Evolutionary conservation across 2,329 filamentous ascomycete species (phyloP).

Genomic region (Sporothrix mexicana): DNA sequence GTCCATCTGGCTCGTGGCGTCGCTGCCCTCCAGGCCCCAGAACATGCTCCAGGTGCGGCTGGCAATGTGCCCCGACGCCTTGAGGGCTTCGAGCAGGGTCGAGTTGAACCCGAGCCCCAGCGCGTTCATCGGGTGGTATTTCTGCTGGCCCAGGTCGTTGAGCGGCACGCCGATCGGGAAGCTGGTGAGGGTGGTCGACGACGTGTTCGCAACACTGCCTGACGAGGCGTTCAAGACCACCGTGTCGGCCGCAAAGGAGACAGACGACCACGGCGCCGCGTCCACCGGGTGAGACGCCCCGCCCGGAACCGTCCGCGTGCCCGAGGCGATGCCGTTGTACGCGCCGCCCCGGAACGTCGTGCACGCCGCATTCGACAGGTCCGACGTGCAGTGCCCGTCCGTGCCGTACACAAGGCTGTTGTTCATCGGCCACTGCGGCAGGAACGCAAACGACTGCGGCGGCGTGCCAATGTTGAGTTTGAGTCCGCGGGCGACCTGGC

Average conservation of each 20-base stretch:
- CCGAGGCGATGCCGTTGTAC: conserved; percentile 28
- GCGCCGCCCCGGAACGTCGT: conserved; percentile 35
- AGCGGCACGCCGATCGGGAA: conserved; percentile 39
- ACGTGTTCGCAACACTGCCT: conserved; percentile 31
- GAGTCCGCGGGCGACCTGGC: conserved; percentile 21
- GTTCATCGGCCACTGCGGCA: conserved; percentile 35
- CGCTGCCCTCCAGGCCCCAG: conserved; percentile 41
- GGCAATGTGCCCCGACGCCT: conserved; percentile 40
- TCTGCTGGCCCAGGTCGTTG: conserved; percentile 39
- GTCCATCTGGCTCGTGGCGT: conserved; percentile 35
- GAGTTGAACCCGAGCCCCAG: conserved; percentile 44
- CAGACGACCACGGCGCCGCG: background rate
- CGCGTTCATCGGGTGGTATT: conserved; percentile 39
- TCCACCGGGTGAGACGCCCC: conserved; percentile 20
- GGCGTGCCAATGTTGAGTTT: background rate
- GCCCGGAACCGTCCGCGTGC: background rate
- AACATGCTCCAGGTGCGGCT: conserved; percentile 44
- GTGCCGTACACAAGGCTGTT: conserved; percentile 35
- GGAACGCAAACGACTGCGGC: conserved; percentile 9
- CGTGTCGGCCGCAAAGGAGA: conserved; percentile 17
- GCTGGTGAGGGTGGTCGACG: conserved; percentile 20
- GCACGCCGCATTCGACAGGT: conserved; percentile 24
- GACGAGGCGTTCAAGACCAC: conserved; percentile 20
- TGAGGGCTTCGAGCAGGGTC: conserved; percentile 42
- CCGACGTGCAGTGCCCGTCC: conserved; percentile 30